phyloP scores from a whole-genome alignment of 164 flowering plant species.

The Nelumbo lutea region DNA sequence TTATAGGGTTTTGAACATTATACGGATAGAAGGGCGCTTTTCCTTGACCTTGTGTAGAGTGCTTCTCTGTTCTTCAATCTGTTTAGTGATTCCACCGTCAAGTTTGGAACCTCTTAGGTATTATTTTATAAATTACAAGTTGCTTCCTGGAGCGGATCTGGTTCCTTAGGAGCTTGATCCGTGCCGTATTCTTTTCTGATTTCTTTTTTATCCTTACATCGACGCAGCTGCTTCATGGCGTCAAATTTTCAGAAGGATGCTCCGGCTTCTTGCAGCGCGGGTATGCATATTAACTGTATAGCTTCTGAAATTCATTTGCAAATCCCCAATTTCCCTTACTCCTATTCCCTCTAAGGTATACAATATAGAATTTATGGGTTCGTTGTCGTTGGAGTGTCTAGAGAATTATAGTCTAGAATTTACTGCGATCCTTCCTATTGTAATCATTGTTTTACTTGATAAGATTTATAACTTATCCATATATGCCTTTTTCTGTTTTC shows the following conservation, averaged over 20 bases:
- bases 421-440: background rate
- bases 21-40: background rate
- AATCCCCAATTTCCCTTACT: background rate
- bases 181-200: background rate
- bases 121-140: background rate
- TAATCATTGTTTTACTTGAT: too few species aligned
- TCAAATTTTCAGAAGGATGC: conserved; percentile 26
- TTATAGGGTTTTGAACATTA: background rate
- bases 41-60: background rate
- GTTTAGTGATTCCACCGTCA: background rate
- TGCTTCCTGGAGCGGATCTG: background rate
- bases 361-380: background rate
- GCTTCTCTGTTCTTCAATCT: background rate
- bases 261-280: conserved; percentile 10
- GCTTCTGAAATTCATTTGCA: background rate
- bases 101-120: background rate
- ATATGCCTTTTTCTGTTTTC: too few species aligned
- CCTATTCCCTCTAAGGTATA: background rate
- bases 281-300: conserved; percentile 1
- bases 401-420: too few species aligned
- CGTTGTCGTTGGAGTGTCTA: background rate
- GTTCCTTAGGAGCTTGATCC: background rate
- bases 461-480: too few species aligned
- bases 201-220: background rate
- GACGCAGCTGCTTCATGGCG: conserved; percentile 23